Base-by-base conservation (phyloP, 2,329 filamentous ascomycete genomes). In the Juglanconis oblonga region DNA sequence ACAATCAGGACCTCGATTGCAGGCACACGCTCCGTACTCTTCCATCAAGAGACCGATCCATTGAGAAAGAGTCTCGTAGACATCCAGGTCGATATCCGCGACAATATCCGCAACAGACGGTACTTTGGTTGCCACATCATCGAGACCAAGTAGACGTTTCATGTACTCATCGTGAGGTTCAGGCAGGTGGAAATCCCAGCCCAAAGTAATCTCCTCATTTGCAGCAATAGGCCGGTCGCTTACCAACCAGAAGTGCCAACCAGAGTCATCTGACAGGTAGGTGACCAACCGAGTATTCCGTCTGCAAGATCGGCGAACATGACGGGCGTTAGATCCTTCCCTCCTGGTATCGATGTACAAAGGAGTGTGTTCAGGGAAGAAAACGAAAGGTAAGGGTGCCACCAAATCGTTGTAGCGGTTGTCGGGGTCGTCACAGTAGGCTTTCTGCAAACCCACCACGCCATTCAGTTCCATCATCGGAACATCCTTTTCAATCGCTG, bases 211-310 rank as follows among this genome's bases (percentile, higher is more conserved):
- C 67, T 87, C 84, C 67, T 87, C 85, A 45, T 81, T 79, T 1
- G 86, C 79, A 14, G 81, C 74, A 58, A 98, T 92, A 42, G 88
- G 82, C 56, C 89, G 84, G 67, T 91, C 91, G 67, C 92, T 92
- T 61, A 97, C 86, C 64, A 97, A 88, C 84, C 94, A 97, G 73
- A 98, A 97, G 70, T 95, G 91, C 70, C 94, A 96, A 65, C 94
- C 88, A 1, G 87, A 87, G 3, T 84, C 82, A 51, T 87, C 87
- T 1, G 91, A 91, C 52, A 97, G 84, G 65, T 92, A 90, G 0
- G 93, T 96, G 71, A 95, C 93, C 67, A 98, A 80, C 36, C 85
- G 83, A n/a, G 95, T 86, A 69, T 98, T 99, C 1, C 95, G 91
- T 63, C 85, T 87, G 77, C 95, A 99, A 68, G 95, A 98, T 65